Evolutionary conservation across 768 basidiomycete genomes (phyloP), one percentile per base, ranked within the genome.

Genomic region (Solioccasus polychromus): DNA sequence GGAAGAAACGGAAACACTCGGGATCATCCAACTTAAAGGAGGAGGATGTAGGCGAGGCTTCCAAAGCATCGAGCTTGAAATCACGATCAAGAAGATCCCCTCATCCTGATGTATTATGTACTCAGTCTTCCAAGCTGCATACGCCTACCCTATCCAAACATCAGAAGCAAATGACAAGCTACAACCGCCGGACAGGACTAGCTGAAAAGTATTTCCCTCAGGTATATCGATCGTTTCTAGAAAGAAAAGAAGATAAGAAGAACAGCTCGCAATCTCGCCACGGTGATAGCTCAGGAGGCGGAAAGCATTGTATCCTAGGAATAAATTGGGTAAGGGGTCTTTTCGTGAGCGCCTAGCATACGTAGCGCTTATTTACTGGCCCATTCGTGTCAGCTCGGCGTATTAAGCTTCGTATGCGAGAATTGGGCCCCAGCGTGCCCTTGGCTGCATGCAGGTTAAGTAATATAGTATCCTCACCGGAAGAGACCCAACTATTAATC

Each of bases 181-280:
- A 3, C 25, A 23, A 35, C 44, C 12, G 24, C 55, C 44, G 18
- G n/a, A n/a, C 12, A 6, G 12, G 9, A 19, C 28, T 10, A 11
- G 17, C 11, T 18, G 37, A 14, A 67, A 74, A 50, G 82, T 80
- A 50, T 69, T 87, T 14, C 83, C 82, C 47, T 84, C 81, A 0
- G 82, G 83, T 3, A 57, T 83, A 39, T 76, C 76, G 11, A 80
- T 75, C 0, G 62, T 83, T 22, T 64, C 76, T 7, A 70, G 65
- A 39, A 69, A 18, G 5, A 26, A 51, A 50, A 23, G 46, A 53
- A 45, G 25, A 56, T 6, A 42, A 11, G n/a, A 44, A 35, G 42
- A 50, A 47, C 42, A 44, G 48, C 31, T 5, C 6, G 31, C 39
- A 15, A 39, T 1, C 17, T 26, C 3, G 23, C 17, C 18, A n/a